Evolutionary conservation across 2,329 filamentous ascomycete genomes (phyloP).

Genomic region (Aspergillus bombycis): DNA sequence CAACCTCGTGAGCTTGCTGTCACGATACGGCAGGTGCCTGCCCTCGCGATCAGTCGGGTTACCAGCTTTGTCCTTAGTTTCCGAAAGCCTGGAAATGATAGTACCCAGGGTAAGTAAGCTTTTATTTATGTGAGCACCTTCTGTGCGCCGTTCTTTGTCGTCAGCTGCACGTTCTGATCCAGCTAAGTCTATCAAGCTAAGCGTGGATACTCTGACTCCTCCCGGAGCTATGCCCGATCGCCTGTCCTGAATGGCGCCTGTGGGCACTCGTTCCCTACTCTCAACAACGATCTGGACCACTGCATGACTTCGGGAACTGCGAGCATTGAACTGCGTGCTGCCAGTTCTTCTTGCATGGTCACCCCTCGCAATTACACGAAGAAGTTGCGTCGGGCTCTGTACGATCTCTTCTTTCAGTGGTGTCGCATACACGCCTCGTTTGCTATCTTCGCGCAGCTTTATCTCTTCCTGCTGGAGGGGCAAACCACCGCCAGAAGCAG

Average conservation of each 20-base stretch:
- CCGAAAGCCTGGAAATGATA: conserved; percentile 90
- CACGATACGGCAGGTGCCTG: conserved; percentile 93
- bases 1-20: conserved; percentile 93
- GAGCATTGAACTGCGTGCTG: conserved; percentile 94
- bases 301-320: conserved; percentile 95
- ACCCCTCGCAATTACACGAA: conserved; percentile 91
- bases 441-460: conserved; percentile 94
- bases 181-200: conserved; percentile 94
- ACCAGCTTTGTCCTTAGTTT: conserved; percentile 79
- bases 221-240: conserved; percentile 74
- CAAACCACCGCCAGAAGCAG: conserved; percentile 57
- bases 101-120: conserved; percentile 92
- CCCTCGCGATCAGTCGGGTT: conserved; percentile 76
- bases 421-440: conserved; percentile 93
- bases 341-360: conserved; percentile 88
- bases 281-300: conserved; percentile 99
- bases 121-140: conserved; percentile 98
- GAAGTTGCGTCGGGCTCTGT: conserved; percentile 91
- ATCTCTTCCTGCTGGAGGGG: conserved; percentile 80
- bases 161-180: conserved; percentile 96
- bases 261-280: conserved; percentile 81
- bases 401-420: conserved; percentile 98
- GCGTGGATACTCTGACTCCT: conserved; percentile 89
- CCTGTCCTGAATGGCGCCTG: conserved; percentile 59
- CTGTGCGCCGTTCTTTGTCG: conserved; percentile 87